These are phyloP conservation scores for Russula abietina DNA, from an alignment of 768 basidiomycete genomes.

Conservation along the genomic window DNA sequence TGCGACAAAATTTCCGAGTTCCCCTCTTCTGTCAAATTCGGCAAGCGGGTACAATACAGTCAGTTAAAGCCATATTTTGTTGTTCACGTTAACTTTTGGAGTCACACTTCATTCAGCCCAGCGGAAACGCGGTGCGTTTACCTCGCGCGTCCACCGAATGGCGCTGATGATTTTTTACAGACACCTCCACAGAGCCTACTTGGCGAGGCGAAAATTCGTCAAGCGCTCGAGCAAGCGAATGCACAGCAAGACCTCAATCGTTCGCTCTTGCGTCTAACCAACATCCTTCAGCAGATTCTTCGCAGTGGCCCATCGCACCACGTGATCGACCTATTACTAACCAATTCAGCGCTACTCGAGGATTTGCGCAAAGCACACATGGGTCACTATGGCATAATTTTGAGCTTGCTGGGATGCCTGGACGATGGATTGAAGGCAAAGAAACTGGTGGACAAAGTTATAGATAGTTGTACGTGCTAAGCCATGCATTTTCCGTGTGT, in stretches of 20 bases:
- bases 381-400: conserved; percentile 87
- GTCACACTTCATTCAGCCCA: conserved; percentile 22
- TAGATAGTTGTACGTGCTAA: conserved; percentile 57
- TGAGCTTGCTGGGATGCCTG: conserved; percentile 88
- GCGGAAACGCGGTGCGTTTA: conserved; percentile 16
- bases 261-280: conserved; percentile 71
- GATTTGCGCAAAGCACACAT: conserved; percentile 83
- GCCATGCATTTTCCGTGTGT: not conserved
- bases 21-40: conserved; percentile 22
- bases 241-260: conserved; percentile 75
- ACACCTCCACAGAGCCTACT: conserved; percentile 34
- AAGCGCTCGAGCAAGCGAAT: conserved; percentile 67
- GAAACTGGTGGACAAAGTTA: conserved; percentile 80
- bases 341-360: conserved; percentile 74
- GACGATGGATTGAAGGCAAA: conserved; percentile 86
- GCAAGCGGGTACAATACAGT: conserved; percentile 48
- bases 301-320: conserved; percentile 62
- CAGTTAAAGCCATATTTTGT: conserved; percentile 20
- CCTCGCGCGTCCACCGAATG: not conserved
- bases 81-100: not conserved
- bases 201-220: conserved; percentile 50
- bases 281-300: conserved; percentile 74
- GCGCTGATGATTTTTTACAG: not conserved
- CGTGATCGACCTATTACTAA: conserved; percentile 78
- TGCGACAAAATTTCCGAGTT: conserved; percentile 34